A percentile compares a stretch with the other conserved stretches of the same genome.
Evolutionary conservation across 805 yeast species (phyloP).

Genomic region (Trichomonascus vanleenenianus): DNA sequence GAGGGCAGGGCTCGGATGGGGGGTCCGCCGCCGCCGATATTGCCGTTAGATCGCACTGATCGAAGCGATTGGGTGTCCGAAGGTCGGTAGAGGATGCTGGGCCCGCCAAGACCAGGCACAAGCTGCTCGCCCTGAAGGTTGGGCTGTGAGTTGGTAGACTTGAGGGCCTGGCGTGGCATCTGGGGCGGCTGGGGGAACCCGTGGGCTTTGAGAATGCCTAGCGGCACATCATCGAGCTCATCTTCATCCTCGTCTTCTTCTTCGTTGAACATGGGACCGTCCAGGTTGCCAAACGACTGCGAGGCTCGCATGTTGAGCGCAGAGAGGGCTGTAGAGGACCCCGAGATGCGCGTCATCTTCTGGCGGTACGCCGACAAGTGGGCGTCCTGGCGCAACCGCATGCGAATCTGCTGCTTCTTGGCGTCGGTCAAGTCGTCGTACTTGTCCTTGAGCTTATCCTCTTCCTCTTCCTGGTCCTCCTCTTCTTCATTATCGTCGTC

Average conservation of each 20-base stretch:
- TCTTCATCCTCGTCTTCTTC: constrained; percentile 28
- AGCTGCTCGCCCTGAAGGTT: constrained; percentile 7
- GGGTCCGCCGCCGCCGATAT: background rate
- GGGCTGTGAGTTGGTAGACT: constrained; percentile 14
- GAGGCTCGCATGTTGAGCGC: constrained; percentile 5
- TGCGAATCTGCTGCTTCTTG: constrained; percentile 17
- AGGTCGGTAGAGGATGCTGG: constrained; percentile 5
- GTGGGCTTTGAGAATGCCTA: constrained; percentile 34
- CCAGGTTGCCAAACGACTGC: constrained; percentile 7
- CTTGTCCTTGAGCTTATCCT: constrained; percentile 7
- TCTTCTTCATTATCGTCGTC: constrained; percentile 11
- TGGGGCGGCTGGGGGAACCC: constrained; percentile 26
- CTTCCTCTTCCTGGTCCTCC: constrained; percentile 12
- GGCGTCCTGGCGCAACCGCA: constrained; percentile 33
- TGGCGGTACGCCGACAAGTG: constrained; percentile 35
- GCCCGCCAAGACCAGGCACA: constrained; percentile 1
- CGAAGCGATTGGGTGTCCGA: constrained; percentile 12
- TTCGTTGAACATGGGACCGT: constrained; percentile 22
- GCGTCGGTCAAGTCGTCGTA: constrained; percentile 16
- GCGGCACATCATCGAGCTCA: constrained; percentile 33
- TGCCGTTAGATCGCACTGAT: constrained; percentile 8
- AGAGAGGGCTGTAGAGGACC: constrained; percentile 18
- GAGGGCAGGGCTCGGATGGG: constrained; percentile 15
- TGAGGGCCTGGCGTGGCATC: constrained; percentile 7
- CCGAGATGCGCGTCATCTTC: constrained; percentile 33